Percentiles rank a stretch among this genome's conserved stretches.
Evolutionary conservation across 2,329 filamentous ascomycete species (phyloP).

Genomic region (Cucurbitaria berberidis): DNA sequence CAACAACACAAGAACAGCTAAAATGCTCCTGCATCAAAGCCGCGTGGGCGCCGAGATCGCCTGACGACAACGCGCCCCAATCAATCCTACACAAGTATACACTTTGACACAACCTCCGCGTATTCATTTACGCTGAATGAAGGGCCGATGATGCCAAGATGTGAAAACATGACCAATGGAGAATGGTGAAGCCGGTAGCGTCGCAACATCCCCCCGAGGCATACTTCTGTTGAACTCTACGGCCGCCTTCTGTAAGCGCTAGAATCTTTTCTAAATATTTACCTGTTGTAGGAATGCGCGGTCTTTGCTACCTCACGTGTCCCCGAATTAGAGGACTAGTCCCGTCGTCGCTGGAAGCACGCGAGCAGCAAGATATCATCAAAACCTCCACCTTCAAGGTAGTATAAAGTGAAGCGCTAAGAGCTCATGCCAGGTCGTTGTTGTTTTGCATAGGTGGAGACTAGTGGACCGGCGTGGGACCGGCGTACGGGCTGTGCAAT

Average conservation of each 20-base stretch:
- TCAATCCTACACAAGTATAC: neutral
- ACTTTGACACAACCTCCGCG: neutral
- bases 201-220: neutral
- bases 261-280: neutral
- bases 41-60: slow-evolving; percentile 12
- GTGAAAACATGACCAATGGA: neutral
- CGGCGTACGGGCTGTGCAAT: no score
- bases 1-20: slow-evolving; percentile 11
- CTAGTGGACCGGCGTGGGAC: no score
- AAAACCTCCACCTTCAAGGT: no score
- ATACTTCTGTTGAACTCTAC: neutral
- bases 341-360: no score
- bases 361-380: no score
- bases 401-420: no score
- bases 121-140: neutral
- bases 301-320: neutral
- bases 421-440: no score
- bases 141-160: neutral
- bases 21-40: neutral
- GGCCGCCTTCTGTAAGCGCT: neutral
- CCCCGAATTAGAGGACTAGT: no score
- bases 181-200: neutral
- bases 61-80: neutral
- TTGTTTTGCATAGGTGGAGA: no score
- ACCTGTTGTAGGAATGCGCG: neutral